Evolutionary conservation across 495 filamentous ascomycete genomes (phyloP).

Genomic region (Podospora comata): DNA sequence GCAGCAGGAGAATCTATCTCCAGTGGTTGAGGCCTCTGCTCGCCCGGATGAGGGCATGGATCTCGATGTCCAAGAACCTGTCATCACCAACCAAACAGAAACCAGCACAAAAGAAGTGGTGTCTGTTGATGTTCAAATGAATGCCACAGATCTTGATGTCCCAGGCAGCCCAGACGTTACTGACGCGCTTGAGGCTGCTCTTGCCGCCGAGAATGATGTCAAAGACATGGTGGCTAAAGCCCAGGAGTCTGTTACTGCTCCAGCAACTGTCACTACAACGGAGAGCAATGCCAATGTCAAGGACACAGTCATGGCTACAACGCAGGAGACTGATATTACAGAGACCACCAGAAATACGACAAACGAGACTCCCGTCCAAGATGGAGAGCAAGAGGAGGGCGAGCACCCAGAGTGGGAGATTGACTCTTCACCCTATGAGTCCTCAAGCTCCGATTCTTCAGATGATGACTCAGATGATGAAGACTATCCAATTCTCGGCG

Average conservation of each 20-base stretch:
- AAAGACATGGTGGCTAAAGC: background rate
- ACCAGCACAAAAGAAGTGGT: background rate
- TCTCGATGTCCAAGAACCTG: background rate
- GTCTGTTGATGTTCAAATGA: background rate
- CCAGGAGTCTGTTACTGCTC: background rate
- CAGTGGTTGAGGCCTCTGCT: background rate
- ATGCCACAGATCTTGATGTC: slow-evolving; percentile 20
- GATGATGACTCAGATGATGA: slow-evolving; percentile 58
- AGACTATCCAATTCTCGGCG: slow-evolving; percentile 53
- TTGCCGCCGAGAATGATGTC: slow-evolving; percentile 31
- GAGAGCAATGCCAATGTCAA: background rate
- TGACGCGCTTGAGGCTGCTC: slow-evolving; percentile 45
- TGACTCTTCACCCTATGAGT: slow-evolving; percentile 60
- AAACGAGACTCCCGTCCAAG: background rate
- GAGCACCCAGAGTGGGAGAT: slow-evolving; percentile 52
- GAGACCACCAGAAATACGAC: background rate
- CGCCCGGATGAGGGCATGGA: background rate
- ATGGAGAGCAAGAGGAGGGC: slow-evolving; percentile 19
- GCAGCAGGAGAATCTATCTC: background rate
- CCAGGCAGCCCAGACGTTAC: slow-evolving; percentile 39
- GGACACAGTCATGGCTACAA: background rate
- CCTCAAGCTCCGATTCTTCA: slow-evolving; percentile 29
- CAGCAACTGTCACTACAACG: no score
- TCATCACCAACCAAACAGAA: background rate
- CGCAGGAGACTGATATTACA: background rate